Conservation (phyloP, 2,329 filamentous ascomycete species). For the Pyricularia grisea region DNA sequence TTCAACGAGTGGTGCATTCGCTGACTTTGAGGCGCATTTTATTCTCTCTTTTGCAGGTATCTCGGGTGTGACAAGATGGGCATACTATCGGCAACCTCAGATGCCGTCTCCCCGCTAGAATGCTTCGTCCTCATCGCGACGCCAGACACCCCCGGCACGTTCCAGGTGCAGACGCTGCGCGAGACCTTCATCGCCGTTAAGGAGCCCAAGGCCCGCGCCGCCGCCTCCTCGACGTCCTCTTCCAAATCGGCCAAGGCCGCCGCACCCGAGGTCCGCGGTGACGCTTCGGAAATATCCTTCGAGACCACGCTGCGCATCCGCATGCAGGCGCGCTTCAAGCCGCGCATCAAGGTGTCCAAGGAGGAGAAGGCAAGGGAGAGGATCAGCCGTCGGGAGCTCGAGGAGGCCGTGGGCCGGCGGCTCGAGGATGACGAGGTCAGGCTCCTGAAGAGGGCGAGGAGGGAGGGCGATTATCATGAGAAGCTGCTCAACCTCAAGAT, state of each 20-base stretch:
- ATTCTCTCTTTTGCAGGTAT: conserved; percentile 44
- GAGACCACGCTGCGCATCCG: conserved; percentile 69
- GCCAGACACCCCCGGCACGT: conserved; percentile 58
- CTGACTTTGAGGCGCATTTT: conserved; percentile 6
- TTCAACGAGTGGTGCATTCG: not conserved
- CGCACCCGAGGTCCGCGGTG: conserved; percentile 62
- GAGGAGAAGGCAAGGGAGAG: conserved; percentile 78
- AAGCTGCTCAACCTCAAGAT: conserved; percentile 76
- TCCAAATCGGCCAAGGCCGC: conserved; percentile 29
- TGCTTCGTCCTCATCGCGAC: conserved; percentile 62
- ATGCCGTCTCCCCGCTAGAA: conserved; percentile 78
- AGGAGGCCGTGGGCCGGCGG: conserved; percentile 66
- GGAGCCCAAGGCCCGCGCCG: conserved; percentile 30
- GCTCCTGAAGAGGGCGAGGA: conserved; percentile 69
- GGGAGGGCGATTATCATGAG: conserved; percentile 87
- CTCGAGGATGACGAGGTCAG: conserved; percentile 81
- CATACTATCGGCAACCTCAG: conserved; percentile 62
- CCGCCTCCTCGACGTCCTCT: not conserved
- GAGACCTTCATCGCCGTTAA: conserved; percentile 61
- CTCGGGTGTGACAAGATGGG: conserved; percentile 80
- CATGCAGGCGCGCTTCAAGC: conserved; percentile 95
- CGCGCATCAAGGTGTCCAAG: conserved; percentile 66
- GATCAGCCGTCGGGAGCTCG: conserved; percentile 77
- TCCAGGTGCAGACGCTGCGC: conserved; percentile 64
- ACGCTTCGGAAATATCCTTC: conserved; percentile 58